Evolutionary conservation across 805 yeast genomes (phyloP).

Genomic region (Metschnikowia drakensbergensis): DNA sequence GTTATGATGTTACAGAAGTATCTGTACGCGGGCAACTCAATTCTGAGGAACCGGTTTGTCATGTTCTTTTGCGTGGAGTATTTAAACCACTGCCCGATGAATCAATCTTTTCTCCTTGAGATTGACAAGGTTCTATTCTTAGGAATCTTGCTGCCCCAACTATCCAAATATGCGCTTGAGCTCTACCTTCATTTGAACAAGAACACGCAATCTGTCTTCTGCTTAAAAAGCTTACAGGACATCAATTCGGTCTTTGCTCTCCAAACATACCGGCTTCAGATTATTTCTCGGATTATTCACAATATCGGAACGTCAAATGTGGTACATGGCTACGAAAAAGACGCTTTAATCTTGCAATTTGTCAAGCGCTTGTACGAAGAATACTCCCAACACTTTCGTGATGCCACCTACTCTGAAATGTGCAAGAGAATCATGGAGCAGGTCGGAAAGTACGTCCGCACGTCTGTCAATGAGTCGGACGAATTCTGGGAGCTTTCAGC

Average conservation of each 20-base stretch:
- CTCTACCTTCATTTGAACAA: constrained; percentile 20
- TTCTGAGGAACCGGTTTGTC: constrained; percentile 34
- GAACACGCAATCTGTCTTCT: constrained; percentile 17
- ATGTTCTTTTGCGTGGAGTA: constrained; percentile 27
- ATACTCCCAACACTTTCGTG: constrained; percentile 22
- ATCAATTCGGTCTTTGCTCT: constrained; percentile 19
- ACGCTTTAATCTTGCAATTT: constrained; percentile 19
- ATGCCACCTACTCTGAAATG: constrained; percentile 26
- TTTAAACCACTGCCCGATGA: constrained; percentile 19
- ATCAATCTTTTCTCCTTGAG: constrained; percentile 12
- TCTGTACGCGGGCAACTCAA: constrained; percentile 37
- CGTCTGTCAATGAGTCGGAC: constrained; percentile 12
- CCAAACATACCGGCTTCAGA: constrained; percentile 17
- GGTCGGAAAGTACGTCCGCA: constrained; percentile 19
- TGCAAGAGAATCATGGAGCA: constrained; percentile 26
- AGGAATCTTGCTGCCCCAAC: constrained; percentile 23
- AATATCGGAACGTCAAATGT: constrained; percentile 14
- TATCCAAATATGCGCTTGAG: constrained; percentile 25
- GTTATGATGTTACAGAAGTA: constrained; percentile 33
- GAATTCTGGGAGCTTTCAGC: constrained; percentile 19
- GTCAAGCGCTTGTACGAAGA: constrained; percentile 25
- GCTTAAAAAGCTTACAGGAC: constrained; percentile 19
- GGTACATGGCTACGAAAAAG: constrained; percentile 12
- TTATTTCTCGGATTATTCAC: constrained; percentile 20
- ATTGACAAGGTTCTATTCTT: constrained; percentile 21